Evolutionary conservation across 2,329 filamentous ascomycete genomes (phyloP).

Genomic region (Catunica adiposa): DNA sequence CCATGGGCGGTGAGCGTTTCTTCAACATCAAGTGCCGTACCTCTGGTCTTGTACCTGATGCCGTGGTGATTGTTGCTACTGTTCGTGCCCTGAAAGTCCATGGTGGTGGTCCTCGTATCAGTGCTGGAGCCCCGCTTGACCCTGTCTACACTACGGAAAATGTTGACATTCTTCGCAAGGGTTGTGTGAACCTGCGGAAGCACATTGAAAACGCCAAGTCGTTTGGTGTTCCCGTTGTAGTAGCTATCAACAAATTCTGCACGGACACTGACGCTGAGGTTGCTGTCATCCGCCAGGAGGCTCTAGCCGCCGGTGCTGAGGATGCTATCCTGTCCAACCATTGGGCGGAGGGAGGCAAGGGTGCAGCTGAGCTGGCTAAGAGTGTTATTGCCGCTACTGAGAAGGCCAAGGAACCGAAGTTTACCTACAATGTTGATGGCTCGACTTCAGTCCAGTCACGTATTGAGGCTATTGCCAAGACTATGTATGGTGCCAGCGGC

Average conservation of each 20-base stretch:
- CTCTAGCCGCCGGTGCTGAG: slow-evolving; percentile 78
- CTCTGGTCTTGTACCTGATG: slow-evolving; percentile 81
- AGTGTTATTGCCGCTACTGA: slow-evolving; percentile 69
- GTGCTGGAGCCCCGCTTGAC: slow-evolving; percentile 67
- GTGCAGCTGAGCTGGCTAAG: slow-evolving; percentile 75
- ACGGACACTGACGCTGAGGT: slow-evolving; percentile 91
- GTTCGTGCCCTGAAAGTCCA: slow-evolving; percentile 94
- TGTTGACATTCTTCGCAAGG: slow-evolving; percentile 71
- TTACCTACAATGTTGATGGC: slow-evolving; percentile 54
- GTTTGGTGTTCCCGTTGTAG: slow-evolving; percentile 86
- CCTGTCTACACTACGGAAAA: slow-evolving; percentile 89
- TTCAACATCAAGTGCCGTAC: slow-evolving; percentile 99
- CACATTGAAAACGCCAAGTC: slow-evolving; percentile 80
- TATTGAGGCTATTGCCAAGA: slow-evolving; percentile 75
- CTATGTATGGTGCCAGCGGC: slow-evolving; percentile 83
- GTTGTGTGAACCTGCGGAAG: slow-evolving; percentile 88
- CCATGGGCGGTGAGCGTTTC: slow-evolving; percentile 98
- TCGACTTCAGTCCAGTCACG: slow-evolving; percentile 70
- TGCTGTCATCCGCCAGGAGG: slow-evolving; percentile 73
- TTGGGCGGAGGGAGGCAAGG: slow-evolving; percentile 88
- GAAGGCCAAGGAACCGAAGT: slow-evolving; percentile 72
- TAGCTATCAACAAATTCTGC: slow-evolving; percentile 92
- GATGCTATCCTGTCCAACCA: slow-evolving; percentile 90
- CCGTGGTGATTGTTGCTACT: slow-evolving; percentile 87
- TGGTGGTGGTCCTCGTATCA: slow-evolving; percentile 86